These are phyloP conservation scores for Arxiozyma slooffiae DNA, from an alignment of 1,139 yeast genomes.

Conservation along the genomic window DNA sequence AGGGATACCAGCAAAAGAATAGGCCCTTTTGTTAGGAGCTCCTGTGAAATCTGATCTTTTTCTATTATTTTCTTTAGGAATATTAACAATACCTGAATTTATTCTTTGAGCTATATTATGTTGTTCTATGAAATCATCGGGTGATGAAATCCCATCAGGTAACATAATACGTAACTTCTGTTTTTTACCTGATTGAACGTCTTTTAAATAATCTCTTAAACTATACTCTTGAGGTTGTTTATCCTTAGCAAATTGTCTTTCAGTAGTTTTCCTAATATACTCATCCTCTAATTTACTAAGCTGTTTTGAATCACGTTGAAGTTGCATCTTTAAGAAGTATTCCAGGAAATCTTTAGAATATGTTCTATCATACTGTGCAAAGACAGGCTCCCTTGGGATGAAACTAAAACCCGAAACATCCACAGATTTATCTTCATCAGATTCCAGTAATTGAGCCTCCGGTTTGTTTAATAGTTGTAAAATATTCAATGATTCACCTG, in stretches of 20 bases:
- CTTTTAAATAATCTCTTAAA: constrained; percentile 18
- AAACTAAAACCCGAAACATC: constrained; percentile 15
- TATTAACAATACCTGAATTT: neutral
- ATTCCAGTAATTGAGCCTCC: constrained; percentile 15
- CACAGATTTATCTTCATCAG: constrained; percentile 12
- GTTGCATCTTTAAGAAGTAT: constrained; percentile 25
- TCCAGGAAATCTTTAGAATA: constrained; percentile 21
- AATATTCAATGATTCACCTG: constrained; percentile 72
- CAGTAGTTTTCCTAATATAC: constrained; percentile 14
- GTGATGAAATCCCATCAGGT: neutral
- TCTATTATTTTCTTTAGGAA: neutral
- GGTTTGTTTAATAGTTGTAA: constrained; percentile 37
- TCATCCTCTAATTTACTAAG: constrained; percentile 19
- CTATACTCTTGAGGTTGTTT: constrained; percentile 11
- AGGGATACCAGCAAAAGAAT: neutral
- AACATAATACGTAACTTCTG: constrained; percentile 20
- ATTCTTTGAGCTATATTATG: constrained; percentile 3
- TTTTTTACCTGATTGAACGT: constrained; percentile 15
- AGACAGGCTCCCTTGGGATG: constrained; percentile 23
- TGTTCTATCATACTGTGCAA: constrained; percentile 21
- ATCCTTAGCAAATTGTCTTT: constrained; percentile 11
- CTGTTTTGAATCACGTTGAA: constrained; percentile 20
- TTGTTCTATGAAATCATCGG: constrained; percentile 4
- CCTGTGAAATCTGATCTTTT: neutral
- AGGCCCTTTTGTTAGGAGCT: neutral